Percentiles rank a stretch among this genome's conserved stretches.
phyloP scores from a whole-genome alignment of 441 rosid species.

The Arabidopsis lyrata region DNA sequence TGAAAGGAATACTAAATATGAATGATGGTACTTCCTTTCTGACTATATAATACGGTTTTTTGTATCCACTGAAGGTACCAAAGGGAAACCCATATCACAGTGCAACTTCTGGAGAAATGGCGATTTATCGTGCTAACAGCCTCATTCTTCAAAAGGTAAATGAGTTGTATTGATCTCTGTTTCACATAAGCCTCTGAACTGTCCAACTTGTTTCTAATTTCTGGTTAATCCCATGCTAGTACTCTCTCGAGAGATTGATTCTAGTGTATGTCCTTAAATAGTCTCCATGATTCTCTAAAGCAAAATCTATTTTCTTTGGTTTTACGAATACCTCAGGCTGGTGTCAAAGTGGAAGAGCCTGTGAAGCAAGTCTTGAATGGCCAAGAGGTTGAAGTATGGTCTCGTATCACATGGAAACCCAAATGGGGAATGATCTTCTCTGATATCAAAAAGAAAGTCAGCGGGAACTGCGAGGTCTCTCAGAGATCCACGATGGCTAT shows the following conservation, averaged over 20 bases:
- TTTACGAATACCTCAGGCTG: constrained; percentile 58
- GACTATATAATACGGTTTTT: neutral
- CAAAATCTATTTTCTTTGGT: constrained; percentile 8
- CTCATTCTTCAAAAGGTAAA: constrained; percentile 75
- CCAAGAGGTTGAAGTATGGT: constrained; percentile 97
- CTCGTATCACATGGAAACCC: constrained; percentile 87
- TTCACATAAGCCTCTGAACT: constrained; percentile 3
- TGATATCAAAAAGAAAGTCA: constrained; percentile 69
- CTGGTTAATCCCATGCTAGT: neutral
- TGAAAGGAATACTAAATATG: too few species aligned
- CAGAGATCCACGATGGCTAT: constrained; percentile 76
- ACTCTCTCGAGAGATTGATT: neutral
- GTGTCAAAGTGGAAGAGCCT: constrained; percentile 79
- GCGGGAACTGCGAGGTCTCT: constrained; percentile 67
- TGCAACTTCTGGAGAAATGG: constrained; percentile 98
- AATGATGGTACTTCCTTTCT: constrained; percentile 1
- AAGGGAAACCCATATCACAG: constrained; percentile 97
- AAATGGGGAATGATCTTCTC: constrained; percentile 85
- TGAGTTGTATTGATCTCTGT: constrained; percentile 23
- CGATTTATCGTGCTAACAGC: constrained; percentile 85
- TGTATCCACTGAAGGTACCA: constrained; percentile 64
- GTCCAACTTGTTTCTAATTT: neutral
- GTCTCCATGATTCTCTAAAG: constrained; percentile 27
- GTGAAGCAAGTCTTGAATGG: constrained; percentile 70
- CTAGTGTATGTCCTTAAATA: neutral